These are phyloP conservation scores for Pyrus betulifolia DNA, from an alignment of 306 rosid species.

Conservation along the genomic window DNA sequence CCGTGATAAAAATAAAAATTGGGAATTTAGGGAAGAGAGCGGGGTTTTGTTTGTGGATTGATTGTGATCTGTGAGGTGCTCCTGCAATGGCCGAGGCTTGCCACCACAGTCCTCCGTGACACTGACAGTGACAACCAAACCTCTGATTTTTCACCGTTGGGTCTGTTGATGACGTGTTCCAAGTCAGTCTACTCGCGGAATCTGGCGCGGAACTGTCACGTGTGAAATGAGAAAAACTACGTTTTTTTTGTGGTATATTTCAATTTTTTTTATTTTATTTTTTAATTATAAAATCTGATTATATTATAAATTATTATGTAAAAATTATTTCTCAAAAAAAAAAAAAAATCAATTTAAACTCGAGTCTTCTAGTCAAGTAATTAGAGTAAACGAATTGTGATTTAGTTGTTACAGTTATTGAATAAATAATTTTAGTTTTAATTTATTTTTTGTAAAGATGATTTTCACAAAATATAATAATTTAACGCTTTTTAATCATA, in stretches of 20 bases:
- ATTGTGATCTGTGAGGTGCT: conserved; percentile 2
- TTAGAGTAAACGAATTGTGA: too few species aligned
- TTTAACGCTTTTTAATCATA: accelerated
- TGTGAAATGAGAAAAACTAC: background rate
- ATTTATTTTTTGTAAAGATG: too few species aligned
- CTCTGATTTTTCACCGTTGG: background rate
- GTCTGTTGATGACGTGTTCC: background rate
- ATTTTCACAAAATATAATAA: too few species aligned
- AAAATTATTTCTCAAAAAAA: too few species aligned
- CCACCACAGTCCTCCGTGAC: conserved; percentile 10
- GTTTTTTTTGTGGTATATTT: too few species aligned
- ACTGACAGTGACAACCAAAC: background rate
- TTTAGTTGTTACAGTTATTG: too few species aligned
- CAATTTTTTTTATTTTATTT: too few species aligned
- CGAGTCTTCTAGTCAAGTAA: too few species aligned
- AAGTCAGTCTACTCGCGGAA: background rate
- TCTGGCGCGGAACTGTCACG: background rate
- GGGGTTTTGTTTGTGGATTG: background rate
- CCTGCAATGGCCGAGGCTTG: conserved; percentile 19
- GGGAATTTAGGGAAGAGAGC: background rate
- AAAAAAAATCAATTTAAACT: too few species aligned
- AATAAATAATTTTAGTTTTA: too few species aligned
- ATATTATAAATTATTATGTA: too few species aligned
- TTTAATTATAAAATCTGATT: too few species aligned
- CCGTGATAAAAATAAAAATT: background rate